A percentile compares a stretch with the other conserved stretches of the same genome.
These are phyloP conservation scores for Penicillium canescens DNA, from an alignment of 495 filamentous ascomycete species.

Conservation along the genomic window DNA sequence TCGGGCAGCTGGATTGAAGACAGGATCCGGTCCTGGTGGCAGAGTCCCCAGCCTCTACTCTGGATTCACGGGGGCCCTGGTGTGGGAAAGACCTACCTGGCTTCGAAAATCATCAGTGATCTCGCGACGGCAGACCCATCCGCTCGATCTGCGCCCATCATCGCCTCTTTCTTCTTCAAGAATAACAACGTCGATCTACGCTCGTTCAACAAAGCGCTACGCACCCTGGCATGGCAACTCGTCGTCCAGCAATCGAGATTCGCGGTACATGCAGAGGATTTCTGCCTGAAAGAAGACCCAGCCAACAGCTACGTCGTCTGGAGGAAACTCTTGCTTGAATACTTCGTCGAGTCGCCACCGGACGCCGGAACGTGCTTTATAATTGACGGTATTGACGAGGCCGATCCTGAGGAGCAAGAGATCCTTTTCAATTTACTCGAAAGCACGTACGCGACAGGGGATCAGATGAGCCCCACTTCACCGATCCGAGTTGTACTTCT, in stretches of 20 bases:
- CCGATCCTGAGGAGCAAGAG: neutral
- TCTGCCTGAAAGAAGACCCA: no score
- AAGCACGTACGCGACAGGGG: neutral
- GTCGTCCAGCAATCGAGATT: neutral
- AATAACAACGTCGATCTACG: conserved; percentile 28
- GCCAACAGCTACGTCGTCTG: no score
- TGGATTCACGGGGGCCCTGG: conserved; percentile 33
- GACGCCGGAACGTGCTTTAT: neutral
- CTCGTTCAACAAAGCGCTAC: conserved; percentile 26
- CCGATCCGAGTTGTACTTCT: conserved; percentile 13
- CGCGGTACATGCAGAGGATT: no score
- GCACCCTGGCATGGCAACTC: conserved; percentile 30
- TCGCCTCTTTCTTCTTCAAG: conserved; percentile 33
- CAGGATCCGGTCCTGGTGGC: conserved; percentile 7
- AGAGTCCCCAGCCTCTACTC: conserved; percentile 21
- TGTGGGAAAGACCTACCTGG: conserved; percentile 33
- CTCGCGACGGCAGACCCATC: conserved; percentile 2
- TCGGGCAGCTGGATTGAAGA: conserved; percentile 9
- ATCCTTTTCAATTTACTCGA: neutral
- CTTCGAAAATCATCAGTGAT: conserved; percentile 23
- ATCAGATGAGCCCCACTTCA: no score
- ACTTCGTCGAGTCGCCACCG: no score
- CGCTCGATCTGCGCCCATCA: conserved; percentile 2
- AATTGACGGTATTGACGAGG: neutral
- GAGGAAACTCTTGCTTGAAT: no score